Evolutionary conservation across 2,329 filamentous ascomycete genomes (phyloP).

Genomic region (Colletotrichum horii): DNA sequence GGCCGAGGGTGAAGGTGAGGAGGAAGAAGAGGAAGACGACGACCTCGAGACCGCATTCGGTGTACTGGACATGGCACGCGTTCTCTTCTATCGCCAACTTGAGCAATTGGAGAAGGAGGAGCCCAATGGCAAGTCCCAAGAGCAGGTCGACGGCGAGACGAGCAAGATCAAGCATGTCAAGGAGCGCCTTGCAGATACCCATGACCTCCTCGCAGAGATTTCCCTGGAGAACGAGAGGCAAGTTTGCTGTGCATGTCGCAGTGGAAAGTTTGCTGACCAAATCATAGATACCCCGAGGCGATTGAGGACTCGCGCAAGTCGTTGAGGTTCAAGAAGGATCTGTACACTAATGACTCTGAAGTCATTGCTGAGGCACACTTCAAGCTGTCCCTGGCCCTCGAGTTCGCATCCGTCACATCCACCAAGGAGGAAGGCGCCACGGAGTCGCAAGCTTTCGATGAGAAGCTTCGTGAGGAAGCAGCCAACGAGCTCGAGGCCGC

Average conservation of each 20-base stretch:
- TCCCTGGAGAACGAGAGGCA: constrained; percentile 93
- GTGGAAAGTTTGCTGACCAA: neutral
- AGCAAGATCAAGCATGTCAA: constrained; percentile 66
- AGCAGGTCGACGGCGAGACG: constrained; percentile 43
- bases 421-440: constrained; percentile 55
- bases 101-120: constrained; percentile 40
- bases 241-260: constrained; percentile 3
- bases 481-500: constrained; percentile 74
- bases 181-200: constrained; percentile 88
- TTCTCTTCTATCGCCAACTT: constrained; percentile 65
- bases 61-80: constrained; percentile 79
- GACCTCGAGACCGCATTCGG: constrained; percentile 83
- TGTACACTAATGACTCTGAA: constrained; percentile 82
- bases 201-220: constrained; percentile 93
- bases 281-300: constrained; percentile 75
- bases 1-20: constrained; percentile 44
- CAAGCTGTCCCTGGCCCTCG: constrained; percentile 92
- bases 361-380: constrained; percentile 94
- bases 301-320: constrained; percentile 82
- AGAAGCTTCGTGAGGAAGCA: constrained; percentile 73
- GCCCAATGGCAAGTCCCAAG: constrained; percentile 49
- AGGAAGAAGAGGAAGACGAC: constrained; percentile 65
- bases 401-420: constrained; percentile 84
- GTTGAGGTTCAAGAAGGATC: constrained; percentile 77
- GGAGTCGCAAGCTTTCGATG: constrained; percentile 65